Evolutionary conservation across 306 rosid species (phyloP), one percentile per base, ranked within the genome.

Genomic region (Castanea crenata): DNA sequence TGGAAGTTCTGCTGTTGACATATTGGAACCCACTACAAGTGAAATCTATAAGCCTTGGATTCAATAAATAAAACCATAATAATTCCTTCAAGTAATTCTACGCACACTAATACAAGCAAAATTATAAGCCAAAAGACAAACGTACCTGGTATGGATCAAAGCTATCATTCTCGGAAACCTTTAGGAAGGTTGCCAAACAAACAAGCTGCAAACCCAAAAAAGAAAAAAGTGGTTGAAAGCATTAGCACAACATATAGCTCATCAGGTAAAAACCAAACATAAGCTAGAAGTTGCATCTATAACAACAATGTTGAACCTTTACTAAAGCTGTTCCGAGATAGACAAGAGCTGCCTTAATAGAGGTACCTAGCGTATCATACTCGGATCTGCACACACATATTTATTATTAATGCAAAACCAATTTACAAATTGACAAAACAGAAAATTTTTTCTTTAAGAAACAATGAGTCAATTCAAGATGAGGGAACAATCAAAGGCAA

Each of bases 71-170:
- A 14, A 14, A 21, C 56, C 18, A 69, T 34, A n/a, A n/a, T 58
- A n/a, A 59, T 77, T 44, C n/a, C 68, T 79, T 15, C 29, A 20
- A 32, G 56, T 10, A 55, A 71, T 41, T 29, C 27, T 15, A 73
- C 6, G 64, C 27, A 52, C n/a, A 44, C 61, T 12, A 81, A 65
- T 6, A 56, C 62, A 59, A 64, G 27, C 44, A 49, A 59, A 1
- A 19, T 20, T 25, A 31, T 0, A 49, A 76, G 63, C 38, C 79
- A 78, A 51, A 27, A 77, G 23, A 67, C 15, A 73, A 35, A 77
- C 51, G 73, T 73, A 93, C 99, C 98, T 96, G 99, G 84, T 96
- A 96, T 12, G 93, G 99, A 89, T 96, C 99, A 70, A 96, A 96
- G 85, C 87, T 88, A 76, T 96, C 99, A 79, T 88, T 93, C 79